Conservation (phyloP, 140 eudicot species). For the Oenanthe javanica region DNA sequence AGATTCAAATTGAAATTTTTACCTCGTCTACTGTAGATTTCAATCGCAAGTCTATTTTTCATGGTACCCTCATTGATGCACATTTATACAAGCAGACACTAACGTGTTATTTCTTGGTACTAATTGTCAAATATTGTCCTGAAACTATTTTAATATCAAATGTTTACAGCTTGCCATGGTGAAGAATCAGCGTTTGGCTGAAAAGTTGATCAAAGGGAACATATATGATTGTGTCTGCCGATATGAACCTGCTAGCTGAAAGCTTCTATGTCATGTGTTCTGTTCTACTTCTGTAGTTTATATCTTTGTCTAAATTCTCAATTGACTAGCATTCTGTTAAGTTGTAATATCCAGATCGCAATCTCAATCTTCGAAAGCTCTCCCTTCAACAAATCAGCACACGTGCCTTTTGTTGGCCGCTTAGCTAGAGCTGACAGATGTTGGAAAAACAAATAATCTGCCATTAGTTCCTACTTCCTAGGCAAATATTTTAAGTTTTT, state of each 20-base stretch:
- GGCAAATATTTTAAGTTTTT: too few relatives aligned
- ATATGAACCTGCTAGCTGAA: slow-evolving; percentile 65
- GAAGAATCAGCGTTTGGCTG: slow-evolving; percentile 96
- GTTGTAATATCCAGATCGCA: not conserved
- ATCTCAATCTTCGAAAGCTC: not conserved
- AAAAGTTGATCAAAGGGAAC: slow-evolving; percentile 80
- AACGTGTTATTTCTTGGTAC: not conserved
- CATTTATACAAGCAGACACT: not conserved
- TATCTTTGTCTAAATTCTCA: not conserved
- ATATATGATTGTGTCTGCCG: slow-evolving; percentile 94
- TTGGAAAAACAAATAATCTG: not conserved
- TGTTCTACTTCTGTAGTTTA: not conserved
- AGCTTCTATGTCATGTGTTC: not conserved
- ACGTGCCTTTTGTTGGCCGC: too few relatives aligned
- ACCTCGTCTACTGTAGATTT: not conserved
- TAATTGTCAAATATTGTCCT: not conserved
- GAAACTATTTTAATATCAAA: not conserved
- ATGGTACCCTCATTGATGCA: not conserved
- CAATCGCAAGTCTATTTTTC: not conserved
- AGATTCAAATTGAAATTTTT: not conserved
- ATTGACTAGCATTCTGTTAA: not conserved
- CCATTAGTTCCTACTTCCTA: not conserved
- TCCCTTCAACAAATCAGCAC: too few relatives aligned
- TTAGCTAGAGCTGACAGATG: not conserved
- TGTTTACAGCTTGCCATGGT: slow-evolving; percentile 89